A percentile compares a stretch with the other conserved stretches of the same genome.
phyloP scores from a whole-genome alignment of 768 basidiomycete species.

The Punctularia strigosozonata region DNA sequence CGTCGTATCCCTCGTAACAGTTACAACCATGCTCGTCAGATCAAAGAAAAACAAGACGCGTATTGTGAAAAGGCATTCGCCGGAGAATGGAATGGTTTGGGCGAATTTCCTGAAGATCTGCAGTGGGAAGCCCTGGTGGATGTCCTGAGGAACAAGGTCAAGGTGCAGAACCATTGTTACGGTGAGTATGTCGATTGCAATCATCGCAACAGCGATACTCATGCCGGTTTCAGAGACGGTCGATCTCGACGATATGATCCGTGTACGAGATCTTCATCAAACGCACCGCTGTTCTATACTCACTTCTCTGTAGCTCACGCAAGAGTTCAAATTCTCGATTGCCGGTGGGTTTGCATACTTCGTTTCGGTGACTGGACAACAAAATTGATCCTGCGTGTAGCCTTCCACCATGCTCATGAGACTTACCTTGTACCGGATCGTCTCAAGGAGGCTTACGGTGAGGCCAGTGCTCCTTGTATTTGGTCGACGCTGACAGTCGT shows the following conservation, averaged over 20 bases:
- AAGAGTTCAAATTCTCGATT: conserved; percentile 82
- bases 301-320: conserved; percentile 22
- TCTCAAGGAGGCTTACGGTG: conserved; percentile 56
- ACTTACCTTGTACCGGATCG: conserved; percentile 80
- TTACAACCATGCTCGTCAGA: conserved; percentile 51
- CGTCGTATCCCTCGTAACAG: conserved; percentile 22
- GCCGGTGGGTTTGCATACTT: too few species aligned
- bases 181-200: neutral
- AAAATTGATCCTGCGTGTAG: too few species aligned
- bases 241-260: conserved; percentile 39
- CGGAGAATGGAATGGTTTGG: conserved; percentile 36
- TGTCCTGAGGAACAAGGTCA: conserved; percentile 67
- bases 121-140: conserved; percentile 76
- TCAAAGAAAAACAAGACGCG: conserved; percentile 57
- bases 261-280: neutral
- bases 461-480: conserved; percentile 1
- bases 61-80: conserved; percentile 42
- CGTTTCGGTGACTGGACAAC: too few species aligned
- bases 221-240: conserved; percentile 55
- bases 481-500: conserved; percentile 1
- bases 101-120: conserved; percentile 55
- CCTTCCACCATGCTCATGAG: conserved; percentile 84
- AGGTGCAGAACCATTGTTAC: conserved; percentile 24
- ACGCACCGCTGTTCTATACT: neutral
- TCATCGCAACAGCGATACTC: conserved; percentile 27